Evolutionary conservation across 1,284 basidiomycete species (phyloP).

Genomic region (Boletus semigastroideus): DNA sequence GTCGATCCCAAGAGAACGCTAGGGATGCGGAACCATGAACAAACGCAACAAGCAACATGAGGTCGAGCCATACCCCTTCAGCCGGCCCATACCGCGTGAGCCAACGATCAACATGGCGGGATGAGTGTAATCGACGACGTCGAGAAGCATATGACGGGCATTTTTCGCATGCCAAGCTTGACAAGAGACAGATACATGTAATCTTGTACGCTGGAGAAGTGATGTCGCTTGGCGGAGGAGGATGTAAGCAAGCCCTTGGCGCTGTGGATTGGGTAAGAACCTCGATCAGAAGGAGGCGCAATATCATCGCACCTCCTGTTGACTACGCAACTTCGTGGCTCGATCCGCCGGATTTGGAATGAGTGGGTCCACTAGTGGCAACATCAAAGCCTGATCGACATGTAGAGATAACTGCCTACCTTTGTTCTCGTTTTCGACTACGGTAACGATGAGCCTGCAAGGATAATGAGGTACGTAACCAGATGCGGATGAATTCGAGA

Average conservation of each 20-base stretch:
- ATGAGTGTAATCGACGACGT: slow-evolving; percentile 88
- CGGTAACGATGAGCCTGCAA: slow-evolving; percentile 73
- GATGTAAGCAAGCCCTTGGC: slow-evolving; percentile 86
- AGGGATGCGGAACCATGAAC: not conserved
- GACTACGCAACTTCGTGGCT: slow-evolving; percentile 73
- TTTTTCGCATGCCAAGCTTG: slow-evolving; percentile 98
- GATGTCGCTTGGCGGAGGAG: slow-evolving; percentile 87
- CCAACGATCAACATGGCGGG: slow-evolving; percentile 96
- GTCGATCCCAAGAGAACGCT: slow-evolving; percentile 97
- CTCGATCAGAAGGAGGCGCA: not conserved
- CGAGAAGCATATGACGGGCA: slow-evolving; percentile 88
- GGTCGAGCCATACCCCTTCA: slow-evolving; percentile 72
- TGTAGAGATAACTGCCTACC: slow-evolving; percentile 43
- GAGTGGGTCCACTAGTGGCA: slow-evolving; percentile 69
- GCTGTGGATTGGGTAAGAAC: slow-evolving; percentile 42
- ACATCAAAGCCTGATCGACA: slow-evolving; percentile 1
- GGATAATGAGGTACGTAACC: not conserved
- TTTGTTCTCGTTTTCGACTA: slow-evolving; percentile 92
- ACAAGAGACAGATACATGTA: slow-evolving; percentile 86
- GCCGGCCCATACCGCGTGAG: slow-evolving; percentile 84
- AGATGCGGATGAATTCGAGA: slow-evolving; percentile 4
- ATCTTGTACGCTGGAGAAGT: slow-evolving; percentile 84
- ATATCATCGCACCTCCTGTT: slow-evolving; percentile 72
- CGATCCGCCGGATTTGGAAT: slow-evolving; percentile 71
- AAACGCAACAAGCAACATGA: too few relatives aligned